phyloP scores from a whole-genome alignment of 169 alveolate genomes.

The Babesia sp. region DNA sequence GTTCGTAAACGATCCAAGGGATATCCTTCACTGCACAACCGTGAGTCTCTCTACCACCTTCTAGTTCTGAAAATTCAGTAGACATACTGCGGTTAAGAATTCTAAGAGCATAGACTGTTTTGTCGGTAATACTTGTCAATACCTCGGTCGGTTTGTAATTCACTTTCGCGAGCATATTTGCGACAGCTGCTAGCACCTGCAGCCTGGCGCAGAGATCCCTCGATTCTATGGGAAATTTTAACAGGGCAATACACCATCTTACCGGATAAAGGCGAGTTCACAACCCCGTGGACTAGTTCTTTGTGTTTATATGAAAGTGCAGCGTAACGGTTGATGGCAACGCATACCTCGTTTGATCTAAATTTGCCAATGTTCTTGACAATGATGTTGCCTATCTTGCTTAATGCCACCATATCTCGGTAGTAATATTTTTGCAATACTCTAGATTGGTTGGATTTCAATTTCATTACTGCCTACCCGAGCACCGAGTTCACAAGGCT shows the following conservation, averaged over 20 bases:
- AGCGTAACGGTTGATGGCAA: constrained; percentile 24
- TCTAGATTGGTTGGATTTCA: not conserved
- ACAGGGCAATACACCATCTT: not conserved
- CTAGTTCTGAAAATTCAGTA: not conserved
- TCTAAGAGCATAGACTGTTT: not conserved
- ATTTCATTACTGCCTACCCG: not conserved
- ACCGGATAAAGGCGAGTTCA: constrained; percentile 13
- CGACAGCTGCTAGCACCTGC: constrained; percentile 9
- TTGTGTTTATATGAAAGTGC: constrained; percentile 63
- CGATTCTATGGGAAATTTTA: not conserved
- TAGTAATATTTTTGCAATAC: constrained; percentile 31
- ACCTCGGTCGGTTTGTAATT: constrained; percentile 35
- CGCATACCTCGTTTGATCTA: constrained; percentile 5
- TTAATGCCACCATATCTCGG: constrained; percentile 56
- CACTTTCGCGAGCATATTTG: constrained; percentile 51
- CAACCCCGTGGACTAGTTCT: constrained; percentile 24
- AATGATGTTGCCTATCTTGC: constrained; percentile 22
- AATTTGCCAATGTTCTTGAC: not conserved
- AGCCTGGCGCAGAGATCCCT: not conserved
- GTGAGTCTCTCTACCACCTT: not conserved
- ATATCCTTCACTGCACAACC: not conserved
- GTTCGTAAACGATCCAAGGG: constrained; percentile 13
- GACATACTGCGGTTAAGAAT: not conserved
- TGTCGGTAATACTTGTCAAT: constrained; percentile 15
- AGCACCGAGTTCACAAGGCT: constrained; percentile 21